Evolutionary conservation across 306 rosid species (phyloP).

Genomic region (Malus sieversii): DNA sequence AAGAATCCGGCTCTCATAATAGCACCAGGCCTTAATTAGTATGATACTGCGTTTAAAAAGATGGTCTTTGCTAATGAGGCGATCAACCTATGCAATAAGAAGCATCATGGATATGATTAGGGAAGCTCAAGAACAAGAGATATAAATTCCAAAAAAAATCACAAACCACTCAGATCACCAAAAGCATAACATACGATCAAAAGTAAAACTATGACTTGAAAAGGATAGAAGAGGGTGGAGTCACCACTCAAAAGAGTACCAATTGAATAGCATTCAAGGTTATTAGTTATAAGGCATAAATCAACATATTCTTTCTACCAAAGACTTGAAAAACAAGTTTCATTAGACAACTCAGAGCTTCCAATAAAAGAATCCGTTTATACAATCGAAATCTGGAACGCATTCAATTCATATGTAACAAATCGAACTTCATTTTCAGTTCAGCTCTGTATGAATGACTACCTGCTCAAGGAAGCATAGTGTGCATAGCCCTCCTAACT

Average conservation of each 20-base stretch:
- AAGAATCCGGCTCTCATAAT: conserved; percentile 87
- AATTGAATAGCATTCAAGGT: not conserved
- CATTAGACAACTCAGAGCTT: not conserved
- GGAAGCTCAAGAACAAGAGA: not conserved
- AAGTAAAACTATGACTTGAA: not conserved
- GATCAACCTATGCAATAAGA: conserved; percentile 57
- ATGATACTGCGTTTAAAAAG: conserved; percentile 87
- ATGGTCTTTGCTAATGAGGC: conserved; percentile 69
- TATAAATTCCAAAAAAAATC: not conserved
- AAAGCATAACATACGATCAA: not conserved
- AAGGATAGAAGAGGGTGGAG: not conserved
- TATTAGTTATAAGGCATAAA: not conserved
- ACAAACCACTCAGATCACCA: not conserved
- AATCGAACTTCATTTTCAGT: not conserved
- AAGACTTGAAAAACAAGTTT: not conserved
- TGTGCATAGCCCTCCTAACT: conserved; percentile 91
- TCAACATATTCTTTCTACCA: not conserved
- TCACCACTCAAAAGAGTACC: not conserved
- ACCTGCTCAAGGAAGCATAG: conserved; percentile 95
- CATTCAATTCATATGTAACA: not conserved
- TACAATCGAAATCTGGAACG: not conserved
- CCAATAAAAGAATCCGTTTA: not conserved
- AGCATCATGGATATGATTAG: not conserved
- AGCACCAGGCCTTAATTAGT: conserved; percentile 93
- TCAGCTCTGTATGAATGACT: conserved; percentile 4